These are phyloP conservation scores for Coemansia sp. DNA, from an alignment of 192 early-diverging fungal species.

Conservation along the genomic window DNA sequence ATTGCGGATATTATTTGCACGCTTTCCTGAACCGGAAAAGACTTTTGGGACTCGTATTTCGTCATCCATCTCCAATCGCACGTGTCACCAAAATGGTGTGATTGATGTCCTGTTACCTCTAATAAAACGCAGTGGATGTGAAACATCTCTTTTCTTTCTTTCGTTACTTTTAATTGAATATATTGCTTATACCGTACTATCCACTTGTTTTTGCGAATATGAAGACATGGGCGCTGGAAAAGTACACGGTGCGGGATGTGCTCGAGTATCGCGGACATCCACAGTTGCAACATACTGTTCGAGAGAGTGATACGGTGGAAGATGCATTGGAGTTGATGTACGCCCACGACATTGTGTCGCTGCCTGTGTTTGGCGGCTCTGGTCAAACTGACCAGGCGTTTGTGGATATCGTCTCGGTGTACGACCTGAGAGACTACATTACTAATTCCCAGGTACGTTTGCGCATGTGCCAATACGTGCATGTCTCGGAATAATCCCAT, in stretches of 20 bases:
- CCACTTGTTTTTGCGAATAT: not conserved
- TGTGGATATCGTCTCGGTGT: slow-evolving; percentile 48
- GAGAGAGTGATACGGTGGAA: slow-evolving; percentile 22
- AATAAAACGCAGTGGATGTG: no score
- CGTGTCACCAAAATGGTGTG: no score
- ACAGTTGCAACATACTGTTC: slow-evolving; percentile 25
- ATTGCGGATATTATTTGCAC: no score
- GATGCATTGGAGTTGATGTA: slow-evolving; percentile 35
- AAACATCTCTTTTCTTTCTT: not conserved
- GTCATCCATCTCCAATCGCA: no score
- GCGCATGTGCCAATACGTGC: not conserved
- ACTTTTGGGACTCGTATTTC: no score
- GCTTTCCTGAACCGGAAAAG: no score
- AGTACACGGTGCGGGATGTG: slow-evolving; percentile 43
- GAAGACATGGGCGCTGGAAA: slow-evolving; percentile 31
- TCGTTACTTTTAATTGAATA: not conserved
- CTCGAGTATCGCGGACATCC: slow-evolving; percentile 43
- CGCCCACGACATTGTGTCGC: slow-evolving; percentile 40
- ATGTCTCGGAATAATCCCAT: not conserved
- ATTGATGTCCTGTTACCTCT: no score
- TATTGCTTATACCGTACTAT: not conserved
- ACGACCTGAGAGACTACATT: slow-evolving; percentile 51
- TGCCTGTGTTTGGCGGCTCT: slow-evolving; percentile 33
- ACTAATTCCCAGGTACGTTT: slow-evolving; percentile 6
- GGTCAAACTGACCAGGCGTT: slow-evolving; percentile 6